Evolutionary conservation across 208 protist species (phyloP).

Genomic region (Leishmania mexicana): DNA sequence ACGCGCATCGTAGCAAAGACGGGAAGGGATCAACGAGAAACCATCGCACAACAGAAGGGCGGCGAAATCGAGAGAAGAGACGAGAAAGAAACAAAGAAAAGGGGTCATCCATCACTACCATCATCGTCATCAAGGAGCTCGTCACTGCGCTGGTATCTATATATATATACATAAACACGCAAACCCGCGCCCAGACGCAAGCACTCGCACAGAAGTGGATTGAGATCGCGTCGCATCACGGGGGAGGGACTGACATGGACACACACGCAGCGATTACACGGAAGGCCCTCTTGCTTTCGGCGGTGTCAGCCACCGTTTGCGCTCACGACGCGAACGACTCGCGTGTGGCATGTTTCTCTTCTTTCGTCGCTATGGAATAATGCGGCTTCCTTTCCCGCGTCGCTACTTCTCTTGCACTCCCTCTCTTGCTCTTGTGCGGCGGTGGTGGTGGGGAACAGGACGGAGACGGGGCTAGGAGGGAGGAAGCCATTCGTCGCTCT

Average conservation of each 20-base stretch:
- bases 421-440: neutral
- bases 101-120: neutral
- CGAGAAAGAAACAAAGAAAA: slow-evolving; percentile 25
- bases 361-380: neutral
- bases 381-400: neutral
- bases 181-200: neutral
- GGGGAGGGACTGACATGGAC: neutral
- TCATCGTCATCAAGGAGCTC: slow-evolving; percentile 3
- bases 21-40: neutral
- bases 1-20: neutral
- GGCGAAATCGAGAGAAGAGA: slow-evolving; percentile 3
- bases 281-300: neutral
- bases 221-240: neutral
- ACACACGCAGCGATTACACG: neutral
- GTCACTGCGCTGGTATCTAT: neutral
- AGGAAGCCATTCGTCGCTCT: neutral
- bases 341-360: neutral
- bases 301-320: neutral
- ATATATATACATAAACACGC: neutral
- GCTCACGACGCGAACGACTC: neutral
- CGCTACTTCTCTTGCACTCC: neutral
- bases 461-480: neutral
- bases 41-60: neutral
- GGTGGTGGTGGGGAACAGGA: neutral
- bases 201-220: neutral